Evolutionary conservation across 2,329 filamentous ascomycete genomes (phyloP).

Genomic region (Huntiella omanensis): DNA sequence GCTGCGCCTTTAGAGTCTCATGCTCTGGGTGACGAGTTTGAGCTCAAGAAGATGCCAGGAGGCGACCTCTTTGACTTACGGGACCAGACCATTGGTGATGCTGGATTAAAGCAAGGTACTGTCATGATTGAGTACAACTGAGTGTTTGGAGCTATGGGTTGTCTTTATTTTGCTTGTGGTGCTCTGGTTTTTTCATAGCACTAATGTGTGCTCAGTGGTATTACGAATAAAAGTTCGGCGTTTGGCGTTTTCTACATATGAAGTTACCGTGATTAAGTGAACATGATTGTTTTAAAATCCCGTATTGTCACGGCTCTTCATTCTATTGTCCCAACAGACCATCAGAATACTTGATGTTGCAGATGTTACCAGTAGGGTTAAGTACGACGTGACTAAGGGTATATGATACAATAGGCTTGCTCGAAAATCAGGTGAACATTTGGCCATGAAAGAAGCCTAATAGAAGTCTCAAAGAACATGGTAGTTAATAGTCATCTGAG

Average conservation of each 20-base stretch:
- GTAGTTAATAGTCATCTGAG: no score
- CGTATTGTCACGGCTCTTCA: no score
- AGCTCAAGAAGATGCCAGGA: constrained; percentile 68
- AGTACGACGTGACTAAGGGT: no score
- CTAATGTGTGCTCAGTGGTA: no score
- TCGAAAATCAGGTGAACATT: no score
- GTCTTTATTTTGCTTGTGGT: not conserved
- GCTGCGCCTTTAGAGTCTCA: constrained; percentile 57
- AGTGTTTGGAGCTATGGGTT: constrained; percentile 18
- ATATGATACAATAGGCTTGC: no score
- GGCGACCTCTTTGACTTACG: constrained; percentile 65
- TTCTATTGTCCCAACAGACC: no score
- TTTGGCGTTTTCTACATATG: not conserved
- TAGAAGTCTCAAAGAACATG: no score
- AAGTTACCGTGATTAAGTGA: not conserved
- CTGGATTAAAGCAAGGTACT: constrained; percentile 76
- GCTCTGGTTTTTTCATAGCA: not conserved
- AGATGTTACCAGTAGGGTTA: no score
- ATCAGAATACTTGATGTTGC: no score
- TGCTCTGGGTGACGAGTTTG: constrained; percentile 61
- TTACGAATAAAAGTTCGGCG: not conserved
- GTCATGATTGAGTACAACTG: constrained; percentile 87
- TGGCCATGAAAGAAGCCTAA: no score
- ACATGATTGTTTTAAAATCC: not conserved
- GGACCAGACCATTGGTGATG: constrained; percentile 57